A percentile compares a stretch with the other conserved stretches of the same genome.
phyloP scores from a whole-genome alignment of 139 green algal genomes.

The Nannochloris sp. region DNA sequence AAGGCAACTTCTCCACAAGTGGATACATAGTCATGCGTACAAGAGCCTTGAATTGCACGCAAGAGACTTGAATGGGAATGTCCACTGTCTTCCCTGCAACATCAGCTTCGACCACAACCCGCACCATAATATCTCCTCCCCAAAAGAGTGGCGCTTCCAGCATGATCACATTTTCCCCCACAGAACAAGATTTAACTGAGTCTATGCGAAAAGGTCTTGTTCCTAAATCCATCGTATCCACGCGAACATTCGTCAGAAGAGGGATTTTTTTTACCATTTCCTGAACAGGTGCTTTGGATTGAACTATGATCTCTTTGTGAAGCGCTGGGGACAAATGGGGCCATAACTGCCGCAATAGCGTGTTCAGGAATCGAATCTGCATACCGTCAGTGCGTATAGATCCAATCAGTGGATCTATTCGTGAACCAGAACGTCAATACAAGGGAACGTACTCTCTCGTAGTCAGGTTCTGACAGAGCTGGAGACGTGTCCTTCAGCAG shows the following conservation, averaged over 20 bases:
- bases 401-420: background rate
- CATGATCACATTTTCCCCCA: constrained; percentile 54
- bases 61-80: constrained; percentile 36
- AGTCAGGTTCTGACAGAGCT: constrained; percentile 21
- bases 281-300: constrained; percentile 19
- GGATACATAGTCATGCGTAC: constrained; percentile 51
- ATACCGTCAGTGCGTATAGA: background rate
- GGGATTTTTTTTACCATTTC: constrained; percentile 14
- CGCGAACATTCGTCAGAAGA: constrained; percentile 31
- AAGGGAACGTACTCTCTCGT: constrained; percentile 10
- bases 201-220: constrained; percentile 38
- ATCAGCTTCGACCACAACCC: constrained; percentile 21
- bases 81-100: constrained; percentile 13
- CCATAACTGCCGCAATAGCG: constrained; percentile 25
- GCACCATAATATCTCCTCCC: constrained; percentile 40
- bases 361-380: constrained; percentile 29
- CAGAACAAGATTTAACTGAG: constrained; percentile 53
- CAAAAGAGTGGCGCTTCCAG: constrained; percentile 52
- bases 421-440: background rate
- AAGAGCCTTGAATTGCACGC: constrained; percentile 36
- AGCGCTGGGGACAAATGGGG: constrained; percentile 21
- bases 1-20: constrained; percentile 68
- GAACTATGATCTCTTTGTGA: constrained; percentile 23
- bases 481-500: constrained; percentile 19
- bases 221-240: constrained; percentile 48